These are phyloP conservation scores for Penicillium aurantiogriseum DNA, from an alignment of 2,329 filamentous ascomycete species.

Conservation along the genomic window DNA sequence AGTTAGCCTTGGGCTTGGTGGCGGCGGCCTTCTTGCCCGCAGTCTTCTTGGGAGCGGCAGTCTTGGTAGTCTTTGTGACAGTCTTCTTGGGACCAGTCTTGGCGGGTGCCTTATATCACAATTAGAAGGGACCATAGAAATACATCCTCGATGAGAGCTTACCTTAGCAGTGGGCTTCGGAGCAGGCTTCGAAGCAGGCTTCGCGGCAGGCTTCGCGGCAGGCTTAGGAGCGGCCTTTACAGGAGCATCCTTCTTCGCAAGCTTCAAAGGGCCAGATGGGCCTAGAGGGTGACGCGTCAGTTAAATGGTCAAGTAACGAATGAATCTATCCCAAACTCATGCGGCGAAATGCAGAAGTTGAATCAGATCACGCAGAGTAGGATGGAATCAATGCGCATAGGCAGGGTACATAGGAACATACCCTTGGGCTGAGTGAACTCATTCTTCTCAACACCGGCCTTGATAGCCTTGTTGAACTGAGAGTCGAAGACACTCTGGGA, in stretches of 20 bases:
- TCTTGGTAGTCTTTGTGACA: slow-evolving; percentile 39
- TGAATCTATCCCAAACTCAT: background rate
- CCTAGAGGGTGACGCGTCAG: slow-evolving; percentile 51
- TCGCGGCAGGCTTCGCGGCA: slow-evolving; percentile 11
- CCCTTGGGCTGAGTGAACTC: slow-evolving; percentile 89
- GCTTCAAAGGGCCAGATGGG: slow-evolving; percentile 86
- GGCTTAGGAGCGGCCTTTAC: slow-evolving; percentile 30
- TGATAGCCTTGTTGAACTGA: slow-evolving; percentile 83
- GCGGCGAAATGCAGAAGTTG: background rate
- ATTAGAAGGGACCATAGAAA: slow-evolving; percentile 9
- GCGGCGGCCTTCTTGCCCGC: slow-evolving; percentile 50
- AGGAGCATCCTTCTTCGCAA: slow-evolving; percentile 70
- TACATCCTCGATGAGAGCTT: background rate
- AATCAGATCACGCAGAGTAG: background rate
- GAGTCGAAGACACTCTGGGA: slow-evolving; percentile 62
- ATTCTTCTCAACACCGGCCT: slow-evolving; percentile 79
- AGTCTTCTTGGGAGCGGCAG: slow-evolving; percentile 49
- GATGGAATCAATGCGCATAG: slow-evolving; percentile 4
- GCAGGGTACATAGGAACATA: slow-evolving; percentile 47
- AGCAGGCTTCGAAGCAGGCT: background rate
- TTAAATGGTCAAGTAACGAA: slow-evolving; percentile 1
- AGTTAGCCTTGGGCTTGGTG: slow-evolving; percentile 53
- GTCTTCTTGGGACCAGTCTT: slow-evolving; percentile 44
- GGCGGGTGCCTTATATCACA: slow-evolving; percentile 33
- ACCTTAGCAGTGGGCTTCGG: slow-evolving; percentile 14